Evolutionary conservation across 1,139 yeast species (phyloP), one percentile per base, ranked within the genome.

Genomic region (Geotrichum histeridarum): DNA sequence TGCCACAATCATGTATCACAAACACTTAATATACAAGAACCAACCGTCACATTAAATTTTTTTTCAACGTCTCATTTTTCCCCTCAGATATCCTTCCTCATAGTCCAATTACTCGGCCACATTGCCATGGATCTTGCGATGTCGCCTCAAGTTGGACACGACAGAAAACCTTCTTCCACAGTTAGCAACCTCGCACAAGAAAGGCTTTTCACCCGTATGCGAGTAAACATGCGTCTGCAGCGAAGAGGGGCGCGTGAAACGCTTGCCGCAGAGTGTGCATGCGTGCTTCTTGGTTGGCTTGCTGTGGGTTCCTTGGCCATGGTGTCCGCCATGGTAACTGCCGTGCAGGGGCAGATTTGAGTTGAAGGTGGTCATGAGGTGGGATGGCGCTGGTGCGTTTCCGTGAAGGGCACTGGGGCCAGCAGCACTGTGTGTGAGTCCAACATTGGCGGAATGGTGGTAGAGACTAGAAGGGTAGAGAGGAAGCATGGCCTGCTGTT

Each of bases 171-270:
- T 65, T 60, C 85, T 80, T 0, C 83, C 84, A 69, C 96, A 89
- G 30, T 78, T 78, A 0, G 72, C 73, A 78, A 83, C 80, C 9
- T 79, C 79, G 66, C 96, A 89, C 57, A 71, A 72, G 70, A 79
- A 86, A 30, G 93, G 88, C 68, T 86, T 86, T 65, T 86, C 93
- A 4, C 96, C 96, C 0, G 96, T 87, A 67, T 89, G 96, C 2
- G 89, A 83, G 67, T 86, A 84, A 70, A 80, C 77, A 70, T 89
- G 96, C 3, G 93, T 87, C 63, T 82, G 85, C 56, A 88, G 73
- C 1, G 93, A 84, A 9, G 89, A 82, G 1, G 96, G 95, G 57
- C 96, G 75, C 53, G 86, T 83, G 72, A 89, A 88, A 49, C 81
- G 81, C 67, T 87, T 87, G 53, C 80, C 77, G 69, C 96, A 89